Evolutionary conservation across 352 stramenopile species (phyloP), one percentile per base, ranked within the genome.

Genomic region (Aphanomyces astaci): DNA sequence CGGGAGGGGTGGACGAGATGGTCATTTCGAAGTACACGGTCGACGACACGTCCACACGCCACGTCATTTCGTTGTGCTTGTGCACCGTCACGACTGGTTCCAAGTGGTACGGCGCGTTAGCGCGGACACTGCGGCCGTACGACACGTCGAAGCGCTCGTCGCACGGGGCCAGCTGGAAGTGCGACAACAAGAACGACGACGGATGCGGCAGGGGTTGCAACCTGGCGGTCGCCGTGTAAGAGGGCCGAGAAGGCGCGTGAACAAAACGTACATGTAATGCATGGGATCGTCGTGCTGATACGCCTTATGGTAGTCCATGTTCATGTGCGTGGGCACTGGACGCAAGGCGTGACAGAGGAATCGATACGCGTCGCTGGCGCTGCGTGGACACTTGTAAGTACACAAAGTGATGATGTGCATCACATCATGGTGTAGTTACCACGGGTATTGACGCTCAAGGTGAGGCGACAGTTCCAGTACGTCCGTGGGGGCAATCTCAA

Each of bases 1-100:
- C 36, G 3, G 55, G 55, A 33, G 75, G 72, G n/a, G 72, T 72
- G 25, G 70, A 73, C 0, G 63, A 64, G 25, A 93, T 77, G 13
- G 74, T 79, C 54, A 90, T 76, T 71, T 93, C 85, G 64, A 90
- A 93, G 62, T 93, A 93, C 17, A 76, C 79, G 56, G 82, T 83
- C 5, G 72, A 70, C 19, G 78, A 71, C 11, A 90, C 63, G 15
- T 82, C 82, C 2, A 93, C 69, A 9, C 76, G 56, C 40, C 25
- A 55, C 28, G 10, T 25, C 25, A 15, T 25, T 4, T 3, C 5
- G 40, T 13, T 56, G 4, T 4, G n/a, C 5, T 27, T 46, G 59
- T 76, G 49, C 28, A 73, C 63, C 27, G 74, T 56, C 5, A 67
- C 51, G 11, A 69, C 66, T 17, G 70, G 63, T 33, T 75, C 78